Base-by-base conservation (phyloP, 2,329 filamentous ascomycete species). In the Aspergillus terreus region DNA sequence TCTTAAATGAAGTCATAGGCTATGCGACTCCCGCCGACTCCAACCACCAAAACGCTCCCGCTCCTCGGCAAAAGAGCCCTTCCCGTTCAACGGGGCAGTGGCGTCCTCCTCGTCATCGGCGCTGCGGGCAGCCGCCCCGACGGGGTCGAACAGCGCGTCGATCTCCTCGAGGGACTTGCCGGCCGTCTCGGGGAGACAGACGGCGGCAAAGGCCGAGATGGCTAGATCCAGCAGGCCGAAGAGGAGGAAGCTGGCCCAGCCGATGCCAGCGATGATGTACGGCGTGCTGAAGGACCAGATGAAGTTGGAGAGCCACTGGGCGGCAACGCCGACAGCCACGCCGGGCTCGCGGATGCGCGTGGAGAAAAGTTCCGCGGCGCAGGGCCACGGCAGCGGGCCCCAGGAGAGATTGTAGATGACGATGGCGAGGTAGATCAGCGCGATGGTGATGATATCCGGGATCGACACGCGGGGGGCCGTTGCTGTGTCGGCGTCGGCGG, bases 391-490 rank as follows among this genome's bases (percentile, higher is more conserved):
- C 1, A 71, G 58, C 0, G 71, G 70, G 0, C 71, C 71, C 71
- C 71, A 74, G 41, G 68, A 72, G 54, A 72, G 65, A 43, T 74
- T 73, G 56, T 71, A 74, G 11, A 63, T 52, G 41, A 81, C 75
- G 23, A 82, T 78, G 52, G 78, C 78, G 4, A 82, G 67, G 59
- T 82, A 82, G 48, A 82, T 82, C 11, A 83, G 65, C 0, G 75
- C 74, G 1, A 83, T 70, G 0, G 78, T 82, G 2, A 74, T 74
- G 30, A 80, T 77, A 0, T 75, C 77, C 1, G 73, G 71, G 45
- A 72, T 68, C 0, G 77, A 76, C 2, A 75, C 75, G 4, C 76
- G 63, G 4, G 62, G 14, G 62, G 30, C 15, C 21, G 30, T 27
- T n/a, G 46, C 5, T 21, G 23, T 19, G 7, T 43, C 11, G 7